phyloP scores from a whole-genome alignment of 2,329 filamentous ascomycete genomes.

The Tricladium varicosporioides region DNA sequence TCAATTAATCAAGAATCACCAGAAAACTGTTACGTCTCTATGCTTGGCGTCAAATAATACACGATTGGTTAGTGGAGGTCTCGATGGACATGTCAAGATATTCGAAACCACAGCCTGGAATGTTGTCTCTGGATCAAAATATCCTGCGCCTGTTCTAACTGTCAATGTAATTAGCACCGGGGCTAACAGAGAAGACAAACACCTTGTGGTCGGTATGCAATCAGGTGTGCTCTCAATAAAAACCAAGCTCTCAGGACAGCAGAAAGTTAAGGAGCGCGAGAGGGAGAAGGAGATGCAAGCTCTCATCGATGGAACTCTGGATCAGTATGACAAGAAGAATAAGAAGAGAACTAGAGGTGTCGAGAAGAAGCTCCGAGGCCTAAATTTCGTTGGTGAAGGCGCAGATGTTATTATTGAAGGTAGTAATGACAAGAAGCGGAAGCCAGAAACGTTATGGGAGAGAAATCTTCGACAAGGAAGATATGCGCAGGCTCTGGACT shows the following conservation, averaged over 20 bases:
- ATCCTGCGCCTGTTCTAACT: conserved; percentile 85
- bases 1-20: conserved; percentile 86
- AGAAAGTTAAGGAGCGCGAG: conserved; percentile 73
- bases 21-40: conserved; percentile 93
- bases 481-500: conserved; percentile 76
- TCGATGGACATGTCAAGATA: conserved; percentile 96
- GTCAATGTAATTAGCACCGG: conserved; percentile 72
- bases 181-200: conserved; percentile 75
- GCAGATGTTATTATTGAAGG: conserved; percentile 86
- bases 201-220: conserved; percentile 92
- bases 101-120: conserved; percentile 96
- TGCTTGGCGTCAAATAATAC: conserved; percentile 77
- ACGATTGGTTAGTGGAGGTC: conserved; percentile 79
- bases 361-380: conserved; percentile 62
- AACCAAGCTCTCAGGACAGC: conserved; percentile 80
- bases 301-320: conserved; percentile 73
- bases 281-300: conserved; percentile 83
- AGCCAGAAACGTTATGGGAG: conserved; percentile 76
- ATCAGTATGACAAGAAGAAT: conserved; percentile 70
- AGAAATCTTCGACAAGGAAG: conserved; percentile 73
- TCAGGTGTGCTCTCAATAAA: conserved; percentile 88
- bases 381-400: conserved; percentile 80
- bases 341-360: conserved; percentile 61
- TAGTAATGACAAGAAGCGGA: conserved; percentile 61
- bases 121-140: conserved; percentile 92